Conservation (phyloP, 2,329 filamentous ascomycete species). For the Aureobasidium sp. region DNA sequence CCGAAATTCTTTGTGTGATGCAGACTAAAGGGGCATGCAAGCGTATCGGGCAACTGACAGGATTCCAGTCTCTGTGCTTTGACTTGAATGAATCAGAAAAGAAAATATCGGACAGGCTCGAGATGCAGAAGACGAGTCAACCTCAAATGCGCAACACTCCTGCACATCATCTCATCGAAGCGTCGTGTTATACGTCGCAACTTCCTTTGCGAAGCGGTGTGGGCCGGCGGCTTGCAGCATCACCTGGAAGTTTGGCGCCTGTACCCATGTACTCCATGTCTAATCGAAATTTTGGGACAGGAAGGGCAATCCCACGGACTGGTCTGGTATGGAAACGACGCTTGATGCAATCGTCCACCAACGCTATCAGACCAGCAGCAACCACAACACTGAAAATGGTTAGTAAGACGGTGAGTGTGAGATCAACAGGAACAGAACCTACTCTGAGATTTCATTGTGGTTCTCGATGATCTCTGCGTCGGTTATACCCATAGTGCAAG, state of each 20-base stretch:
- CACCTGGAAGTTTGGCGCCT: conserved; percentile 51
- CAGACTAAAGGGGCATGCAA: not conserved
- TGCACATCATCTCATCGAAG: not conserved
- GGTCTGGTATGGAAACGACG: conserved; percentile 58
- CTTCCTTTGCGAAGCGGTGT: conserved; percentile 12
- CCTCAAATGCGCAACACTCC: not conserved
- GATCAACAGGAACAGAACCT: conserved; percentile 34
- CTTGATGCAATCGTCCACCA: conserved; percentile 89
- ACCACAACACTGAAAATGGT: conserved; percentile 61
- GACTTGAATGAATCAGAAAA: not conserved
- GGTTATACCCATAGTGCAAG: conserved; percentile 83
- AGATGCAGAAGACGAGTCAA: not conserved
- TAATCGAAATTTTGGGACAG: conserved; percentile 43
- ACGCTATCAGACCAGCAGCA: conserved; percentile 76
- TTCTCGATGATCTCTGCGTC: conserved; percentile 61
- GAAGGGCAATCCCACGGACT: conserved; percentile 43
- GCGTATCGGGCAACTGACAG: not conserved
- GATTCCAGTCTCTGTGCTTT: not conserved
- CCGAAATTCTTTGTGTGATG: not conserved
- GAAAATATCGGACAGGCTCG: not conserved
- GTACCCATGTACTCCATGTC: conserved; percentile 50
- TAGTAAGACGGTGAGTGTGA: conserved; percentile 16
- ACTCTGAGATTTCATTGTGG: conserved; percentile 80
- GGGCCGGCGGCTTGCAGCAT: conserved; percentile 26
- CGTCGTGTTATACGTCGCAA: not conserved